These are phyloP conservation scores for Exophiala xenobiotica DNA, from an alignment of 2,329 filamentous ascomycete genomes.

Conservation along the genomic window DNA sequence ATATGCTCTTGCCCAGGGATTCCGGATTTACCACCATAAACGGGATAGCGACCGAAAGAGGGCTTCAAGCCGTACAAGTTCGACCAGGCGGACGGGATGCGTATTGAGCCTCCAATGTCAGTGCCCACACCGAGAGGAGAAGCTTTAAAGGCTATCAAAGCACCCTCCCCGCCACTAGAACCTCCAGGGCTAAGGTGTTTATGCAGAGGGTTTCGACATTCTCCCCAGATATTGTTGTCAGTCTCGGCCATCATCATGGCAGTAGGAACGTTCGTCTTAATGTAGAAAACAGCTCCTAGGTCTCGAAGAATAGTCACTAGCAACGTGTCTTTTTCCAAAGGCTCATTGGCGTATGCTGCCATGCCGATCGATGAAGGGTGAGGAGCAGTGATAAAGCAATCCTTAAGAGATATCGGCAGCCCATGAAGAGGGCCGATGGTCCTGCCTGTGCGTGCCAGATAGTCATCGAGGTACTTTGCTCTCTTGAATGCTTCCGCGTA, in stretches of 20 bases:
- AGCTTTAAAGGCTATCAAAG: slow-evolving; percentile 36
- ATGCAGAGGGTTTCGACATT: slow-evolving; percentile 40
- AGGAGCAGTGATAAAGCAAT: slow-evolving; percentile 28
- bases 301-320: slow-evolving; percentile 41
- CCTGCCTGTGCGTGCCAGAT: slow-evolving; percentile 46
- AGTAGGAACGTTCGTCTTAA: slow-evolving; percentile 55
- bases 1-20: slow-evolving; percentile 43
- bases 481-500: slow-evolving; percentile 54
- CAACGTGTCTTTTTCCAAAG: slow-evolving; percentile 31
- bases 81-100: slow-evolving; percentile 41
- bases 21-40: slow-evolving; percentile 38
- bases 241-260: slow-evolving; percentile 48
- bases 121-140: slow-evolving; percentile 38
- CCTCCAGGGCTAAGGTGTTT: slow-evolving; percentile 38
- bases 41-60: slow-evolving; percentile 41
- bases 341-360: slow-evolving; percentile 38
- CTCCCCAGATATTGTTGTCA: slow-evolving; percentile 44
- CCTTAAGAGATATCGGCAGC: slow-evolving; percentile 58
- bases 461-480: slow-evolving; percentile 54
- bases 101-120: slow-evolving; percentile 45
- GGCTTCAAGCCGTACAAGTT: slow-evolving; percentile 43
- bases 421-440: slow-evolving; percentile 66
- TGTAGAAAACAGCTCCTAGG: slow-evolving; percentile 51
- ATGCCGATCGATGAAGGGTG: slow-evolving; percentile 40
- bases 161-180: slow-evolving; percentile 39